Evolutionary conservation across 495 filamentous ascomycete species (phyloP).

Genomic region (Terfezia claveryi): DNA sequence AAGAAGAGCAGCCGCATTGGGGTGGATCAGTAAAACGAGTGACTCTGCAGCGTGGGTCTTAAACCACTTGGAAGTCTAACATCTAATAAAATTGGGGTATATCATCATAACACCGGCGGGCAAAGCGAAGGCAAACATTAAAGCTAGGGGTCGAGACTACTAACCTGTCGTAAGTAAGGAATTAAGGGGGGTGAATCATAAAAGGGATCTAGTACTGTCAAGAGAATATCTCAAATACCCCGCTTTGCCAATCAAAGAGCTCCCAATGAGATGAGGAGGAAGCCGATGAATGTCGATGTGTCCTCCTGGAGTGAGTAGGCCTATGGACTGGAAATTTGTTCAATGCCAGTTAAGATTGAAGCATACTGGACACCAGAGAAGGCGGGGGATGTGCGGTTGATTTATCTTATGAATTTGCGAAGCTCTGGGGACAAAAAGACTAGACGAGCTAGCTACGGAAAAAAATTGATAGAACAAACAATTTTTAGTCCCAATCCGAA

Average conservation of each 20-base stretch:
- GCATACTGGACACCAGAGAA: too few relatives aligned
- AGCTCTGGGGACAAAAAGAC: background rate
- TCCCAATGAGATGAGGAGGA: background rate
- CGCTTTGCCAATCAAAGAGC: background rate
- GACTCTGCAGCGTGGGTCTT: slow-evolving; percentile 3
- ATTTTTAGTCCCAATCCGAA: background rate
- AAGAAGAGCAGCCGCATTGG: background rate
- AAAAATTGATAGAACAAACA: background rate
- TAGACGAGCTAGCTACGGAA: background rate
- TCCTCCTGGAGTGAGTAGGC: too few relatives aligned
- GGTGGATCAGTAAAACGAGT: background rate
- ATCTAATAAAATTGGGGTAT: slow-evolving; percentile 16
- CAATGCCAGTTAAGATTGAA: too few relatives aligned
- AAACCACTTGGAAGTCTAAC: slow-evolving; percentile 25
- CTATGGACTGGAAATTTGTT: too few relatives aligned
- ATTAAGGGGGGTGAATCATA: background rate
- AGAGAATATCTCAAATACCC: background rate
- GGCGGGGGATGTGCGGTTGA: too few relatives aligned
- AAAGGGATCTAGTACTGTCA: background rate
- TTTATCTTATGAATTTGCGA: too few relatives aligned
- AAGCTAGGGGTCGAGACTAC: background rate
- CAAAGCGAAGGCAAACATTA: background rate
- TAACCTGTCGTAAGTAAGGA: background rate
- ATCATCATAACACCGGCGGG: slow-evolving; percentile 11
- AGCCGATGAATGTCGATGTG: too few relatives aligned